These are phyloP conservation scores for Colletotrichum sp. DNA, from an alignment of 2,329 filamentous ascomycete genomes.

Conservation along the genomic window DNA sequence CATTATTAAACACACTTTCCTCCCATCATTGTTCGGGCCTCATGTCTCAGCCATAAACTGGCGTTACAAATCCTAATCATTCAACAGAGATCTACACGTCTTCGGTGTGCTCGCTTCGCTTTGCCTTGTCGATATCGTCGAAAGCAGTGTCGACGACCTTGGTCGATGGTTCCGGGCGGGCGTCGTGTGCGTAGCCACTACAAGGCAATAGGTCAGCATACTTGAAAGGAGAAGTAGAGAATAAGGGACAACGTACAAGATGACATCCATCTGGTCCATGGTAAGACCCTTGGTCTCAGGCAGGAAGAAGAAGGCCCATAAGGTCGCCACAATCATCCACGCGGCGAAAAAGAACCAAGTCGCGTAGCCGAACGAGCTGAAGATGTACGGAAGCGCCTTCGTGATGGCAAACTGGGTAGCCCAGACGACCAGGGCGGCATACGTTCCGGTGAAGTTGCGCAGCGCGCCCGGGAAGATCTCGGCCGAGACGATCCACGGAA, in stretches of 20 bases:
- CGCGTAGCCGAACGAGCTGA: slow-evolving; percentile 49
- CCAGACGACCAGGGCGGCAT: slow-evolving; percentile 44
- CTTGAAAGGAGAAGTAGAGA: not conserved
- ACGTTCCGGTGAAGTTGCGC: slow-evolving; percentile 45
- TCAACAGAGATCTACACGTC: not conserved
- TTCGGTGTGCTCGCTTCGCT: slow-evolving; percentile 6
- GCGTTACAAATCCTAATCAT: not conserved
- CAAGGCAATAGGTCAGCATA: not conserved
- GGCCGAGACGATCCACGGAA: slow-evolving; percentile 49
- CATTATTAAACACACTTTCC: not conserved
- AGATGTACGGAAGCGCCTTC: slow-evolving; percentile 49
- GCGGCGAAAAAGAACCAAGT: slow-evolving; percentile 63
- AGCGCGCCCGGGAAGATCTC: slow-evolving; percentile 50
- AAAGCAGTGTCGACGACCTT: not conserved
- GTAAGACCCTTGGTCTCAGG: slow-evolving; percentile 62
- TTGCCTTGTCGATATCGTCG: not conserved
- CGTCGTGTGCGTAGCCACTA: slow-evolving; percentile 16
- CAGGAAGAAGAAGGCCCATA: slow-evolving; percentile 57
- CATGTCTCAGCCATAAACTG: fast-evolving
- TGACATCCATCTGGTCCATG: slow-evolving; percentile 55
- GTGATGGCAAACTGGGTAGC: slow-evolving; percentile 47
- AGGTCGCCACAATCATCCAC: slow-evolving; percentile 50
- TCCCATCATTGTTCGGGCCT: not conserved
- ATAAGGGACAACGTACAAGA: slow-evolving; percentile 3
- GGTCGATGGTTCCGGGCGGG: not conserved